These are phyloP conservation scores for Lodderomyces metapsilosis DNA, from an alignment of 1,139 yeast species.

Conservation along the genomic window DNA sequence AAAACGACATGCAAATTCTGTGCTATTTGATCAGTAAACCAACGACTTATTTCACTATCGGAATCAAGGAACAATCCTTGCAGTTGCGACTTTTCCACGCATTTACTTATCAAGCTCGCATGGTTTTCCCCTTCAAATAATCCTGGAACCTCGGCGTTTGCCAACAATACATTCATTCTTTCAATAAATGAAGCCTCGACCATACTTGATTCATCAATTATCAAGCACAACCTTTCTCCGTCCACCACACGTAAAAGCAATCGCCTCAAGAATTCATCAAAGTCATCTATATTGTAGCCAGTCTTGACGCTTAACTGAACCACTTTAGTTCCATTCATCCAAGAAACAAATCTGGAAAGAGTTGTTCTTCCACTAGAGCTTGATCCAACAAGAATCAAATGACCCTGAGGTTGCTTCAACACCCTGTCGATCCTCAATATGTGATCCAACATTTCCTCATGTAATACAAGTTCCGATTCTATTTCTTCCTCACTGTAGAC, in stretches of 20 bases:
- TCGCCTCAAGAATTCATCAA: slow-evolving; percentile 61
- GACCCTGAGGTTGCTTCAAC: slow-evolving; percentile 84
- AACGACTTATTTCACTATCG: slow-evolving; percentile 67
- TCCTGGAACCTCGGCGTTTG: slow-evolving; percentile 93
- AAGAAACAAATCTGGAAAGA: slow-evolving; percentile 76
- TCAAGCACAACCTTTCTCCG: slow-evolving; percentile 67
- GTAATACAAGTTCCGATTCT: slow-evolving; percentile 60
- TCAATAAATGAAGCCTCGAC: slow-evolving; percentile 80
- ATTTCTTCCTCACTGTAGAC: slow-evolving; percentile 78
- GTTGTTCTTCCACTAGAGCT: slow-evolving; percentile 83
- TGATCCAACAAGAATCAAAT: slow-evolving; percentile 83
- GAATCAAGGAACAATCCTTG: slow-evolving; percentile 67
- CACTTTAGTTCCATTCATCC: slow-evolving; percentile 80
- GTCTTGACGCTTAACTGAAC: slow-evolving; percentile 59
- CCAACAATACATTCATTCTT: slow-evolving; percentile 86
- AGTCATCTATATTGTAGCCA: slow-evolving; percentile 57
- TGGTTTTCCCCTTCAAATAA: slow-evolving; percentile 78
- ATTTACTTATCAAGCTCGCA: slow-evolving; percentile 49
- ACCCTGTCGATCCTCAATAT: slow-evolving; percentile 80
- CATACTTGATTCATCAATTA: slow-evolving; percentile 80
- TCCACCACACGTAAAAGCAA: slow-evolving; percentile 46
- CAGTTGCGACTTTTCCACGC: slow-evolving; percentile 57
- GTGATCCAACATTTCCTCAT: slow-evolving; percentile 74
- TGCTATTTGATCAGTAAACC: slow-evolving; percentile 74
- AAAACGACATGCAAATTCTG: slow-evolving; percentile 80